Evolutionary conservation across 2,329 filamentous ascomycete species (phyloP), one percentile per base, ranked within the genome.

Genomic region (Fusarium acutatum): DNA sequence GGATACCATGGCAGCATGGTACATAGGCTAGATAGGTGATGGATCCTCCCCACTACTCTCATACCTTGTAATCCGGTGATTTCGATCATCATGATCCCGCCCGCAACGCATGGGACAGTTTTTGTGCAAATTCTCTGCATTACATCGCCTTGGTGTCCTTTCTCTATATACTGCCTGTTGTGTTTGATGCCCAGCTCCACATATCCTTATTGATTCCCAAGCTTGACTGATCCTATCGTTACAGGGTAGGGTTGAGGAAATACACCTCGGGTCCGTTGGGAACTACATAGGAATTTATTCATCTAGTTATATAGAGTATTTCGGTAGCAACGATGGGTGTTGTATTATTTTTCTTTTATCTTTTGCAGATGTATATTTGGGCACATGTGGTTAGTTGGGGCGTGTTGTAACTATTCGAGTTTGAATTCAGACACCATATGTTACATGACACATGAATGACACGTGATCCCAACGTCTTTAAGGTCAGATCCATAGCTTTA

Each of bases 51-150:
- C 53, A 46, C 24, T 24, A 54, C 24, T 44, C 24, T 13, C 26
- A 47, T 30, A 40, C 40, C 54, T 43, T 57, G 32, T 24, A 61
- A 50, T 20, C 28, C 15, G 56, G 30, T 72, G 65, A 73, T 73
- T 73, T 73, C 38, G 66, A 71, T 73, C 70, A 66, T 59, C 70
- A 38, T 44, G 26, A 71, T 35, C 58, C 61, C 40, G 61, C 61
- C 61, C 67, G 56, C 61, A 61, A 71, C 40, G 47, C 69, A 69
- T 41, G 43, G 44, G 66, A 56, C 56, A 35, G 41, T 43, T 35
- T 43, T 40, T 53, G 9, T n/a, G 22, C 24, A 50, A 52, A 61
- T 32, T 69, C 43, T 53, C 47, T 49, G 37, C 35, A 58, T 40
- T 57, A n/a, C 32, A 40, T 49, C 43, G 32, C 32, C 30, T 38